Conservation (phyloP, 2,329 filamentous ascomycete species). For the Fusarium subglutinans region DNA sequence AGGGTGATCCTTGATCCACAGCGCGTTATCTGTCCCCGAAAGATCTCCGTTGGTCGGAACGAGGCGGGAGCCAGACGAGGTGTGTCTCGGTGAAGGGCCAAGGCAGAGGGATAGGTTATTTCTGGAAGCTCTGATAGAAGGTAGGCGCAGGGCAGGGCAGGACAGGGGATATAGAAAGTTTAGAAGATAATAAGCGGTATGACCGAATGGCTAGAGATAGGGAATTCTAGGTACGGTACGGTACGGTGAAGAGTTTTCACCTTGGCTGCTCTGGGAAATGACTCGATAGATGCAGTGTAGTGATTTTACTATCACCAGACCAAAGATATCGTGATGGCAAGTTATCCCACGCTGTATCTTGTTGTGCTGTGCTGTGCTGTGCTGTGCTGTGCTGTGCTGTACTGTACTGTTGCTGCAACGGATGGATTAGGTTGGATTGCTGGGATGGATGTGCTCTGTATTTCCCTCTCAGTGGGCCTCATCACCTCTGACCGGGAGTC, state of each 20-base stretch:
- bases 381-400: neutral
- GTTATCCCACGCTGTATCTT: neutral
- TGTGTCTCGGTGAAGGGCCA: constrained; percentile 14
- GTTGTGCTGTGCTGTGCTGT: neutral
- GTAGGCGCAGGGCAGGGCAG: neutral
- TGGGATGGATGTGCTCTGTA: neutral
- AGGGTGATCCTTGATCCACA: constrained; percentile 8
- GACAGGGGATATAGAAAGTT: neutral
- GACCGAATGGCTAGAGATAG: constrained; percentile 4
- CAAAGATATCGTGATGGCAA: neutral
- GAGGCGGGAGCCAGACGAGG: neutral
- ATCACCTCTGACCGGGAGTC: constrained; percentile 1
- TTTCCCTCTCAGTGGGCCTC: constrained; percentile 15
- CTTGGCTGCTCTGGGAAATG: neutral
- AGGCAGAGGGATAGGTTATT: neutral
- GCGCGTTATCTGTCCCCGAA: constrained; percentile 19
- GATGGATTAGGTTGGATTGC: neutral
- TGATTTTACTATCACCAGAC: neutral
- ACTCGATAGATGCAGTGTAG: neutral
- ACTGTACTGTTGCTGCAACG: neutral
- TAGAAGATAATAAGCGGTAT: constrained; percentile 4
- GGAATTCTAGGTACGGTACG: neutral
- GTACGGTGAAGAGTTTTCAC: constrained; percentile 11
- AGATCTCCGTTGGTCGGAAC: constrained; percentile 22
- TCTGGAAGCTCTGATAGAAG: constrained; percentile 29